Conservation (phyloP, 805 yeast species). For the Cyberlindnera japonica region DNA sequence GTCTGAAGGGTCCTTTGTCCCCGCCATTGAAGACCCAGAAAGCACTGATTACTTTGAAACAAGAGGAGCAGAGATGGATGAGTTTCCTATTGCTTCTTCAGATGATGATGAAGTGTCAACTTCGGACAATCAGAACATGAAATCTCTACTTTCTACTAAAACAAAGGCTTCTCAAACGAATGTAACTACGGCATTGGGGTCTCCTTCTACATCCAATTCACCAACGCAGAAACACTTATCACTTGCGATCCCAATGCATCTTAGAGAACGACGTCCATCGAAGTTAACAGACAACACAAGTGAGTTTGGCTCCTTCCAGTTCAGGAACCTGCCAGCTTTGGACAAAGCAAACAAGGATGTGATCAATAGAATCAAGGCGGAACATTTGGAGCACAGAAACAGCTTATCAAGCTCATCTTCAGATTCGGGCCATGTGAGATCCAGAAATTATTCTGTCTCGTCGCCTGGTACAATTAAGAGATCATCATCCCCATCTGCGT, state of each 20-base stretch:
- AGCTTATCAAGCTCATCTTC: conserved; percentile 38
- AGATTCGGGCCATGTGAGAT: conserved; percentile 25
- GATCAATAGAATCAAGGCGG: conserved; percentile 79
- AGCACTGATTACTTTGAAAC: conserved; percentile 87
- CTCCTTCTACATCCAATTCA: conserved; percentile 31
- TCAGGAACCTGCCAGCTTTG: conserved; percentile 81
- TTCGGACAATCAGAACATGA: background rate
- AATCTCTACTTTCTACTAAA: conserved; percentile 3
- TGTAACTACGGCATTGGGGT: conserved; percentile 20
- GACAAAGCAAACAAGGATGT: conserved; percentile 94
- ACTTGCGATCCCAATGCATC: conserved; percentile 48
- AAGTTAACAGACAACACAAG: conserved; percentile 57
- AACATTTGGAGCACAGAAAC: conserved; percentile 53
- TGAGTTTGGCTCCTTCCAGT: conserved; percentile 91
- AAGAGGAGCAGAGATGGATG: conserved; percentile 77
- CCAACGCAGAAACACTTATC: conserved; percentile 39
- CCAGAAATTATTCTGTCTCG: conserved; percentile 30
- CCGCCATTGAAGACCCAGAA: conserved; percentile 73
- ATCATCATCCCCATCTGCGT: conserved; percentile 42
- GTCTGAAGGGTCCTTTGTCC: conserved; percentile 80
- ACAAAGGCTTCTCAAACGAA: conserved; percentile 4
- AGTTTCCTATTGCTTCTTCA: conserved; percentile 47
- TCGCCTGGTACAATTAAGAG: conserved; percentile 41
- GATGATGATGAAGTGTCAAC: conserved; percentile 25
- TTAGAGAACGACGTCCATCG: conserved; percentile 70